Base-by-base conservation (phyloP, 768 basidiomycete species). In the Hericium alpestre region DNA sequence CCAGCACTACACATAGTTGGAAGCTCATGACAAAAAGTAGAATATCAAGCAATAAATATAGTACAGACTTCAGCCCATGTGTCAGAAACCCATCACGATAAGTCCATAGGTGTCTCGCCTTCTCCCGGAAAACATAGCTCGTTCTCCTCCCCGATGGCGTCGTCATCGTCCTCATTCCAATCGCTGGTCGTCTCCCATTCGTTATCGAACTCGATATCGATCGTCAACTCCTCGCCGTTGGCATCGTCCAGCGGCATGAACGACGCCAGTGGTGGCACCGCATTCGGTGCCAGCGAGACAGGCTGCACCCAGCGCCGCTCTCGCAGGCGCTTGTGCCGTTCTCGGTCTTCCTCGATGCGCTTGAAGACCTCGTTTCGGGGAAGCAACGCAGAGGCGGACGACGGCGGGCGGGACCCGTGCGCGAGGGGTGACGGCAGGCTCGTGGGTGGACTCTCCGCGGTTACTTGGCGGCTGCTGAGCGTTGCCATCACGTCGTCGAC, bases 251-350 rank as follows among this genome's bases (percentile, higher is more conserved):
- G 68, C 1, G 84, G 84, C 56, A 83, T 69, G 67, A 86, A 86
- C 38, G 79, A 79, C 8, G 82, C 79, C 4, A 86, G 70, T 73
- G 78, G 40, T 39, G 54, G 78, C 66, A 57, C 75, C 50, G 65
- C 56, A 12, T 73, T 65, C 20, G 73, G 72, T 51, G 75, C 76
- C 59, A 82, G 83, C 4, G 82, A 76, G 9, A 83, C 74, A 2
- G 86, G 84, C 65, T 90, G 88, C n/a, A 90, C 88, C 93, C 93
- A 95, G 47, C 92, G 82, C 39, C 89, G 81, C 68, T 95, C 93
- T 49, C 92, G 82, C 2, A 95, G 76, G 12, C 93, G 83, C 71
- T 95, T 95, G 65, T 94, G 93, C 60, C 93, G 81, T 64, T 94
- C 93, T 2, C 92, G 77, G 68, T 94, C 93, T 63, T 94, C 92